These are phyloP conservation scores for Raphanus hybrid DNA, from an alignment of 441 rosid species.

Conservation along the genomic window DNA sequence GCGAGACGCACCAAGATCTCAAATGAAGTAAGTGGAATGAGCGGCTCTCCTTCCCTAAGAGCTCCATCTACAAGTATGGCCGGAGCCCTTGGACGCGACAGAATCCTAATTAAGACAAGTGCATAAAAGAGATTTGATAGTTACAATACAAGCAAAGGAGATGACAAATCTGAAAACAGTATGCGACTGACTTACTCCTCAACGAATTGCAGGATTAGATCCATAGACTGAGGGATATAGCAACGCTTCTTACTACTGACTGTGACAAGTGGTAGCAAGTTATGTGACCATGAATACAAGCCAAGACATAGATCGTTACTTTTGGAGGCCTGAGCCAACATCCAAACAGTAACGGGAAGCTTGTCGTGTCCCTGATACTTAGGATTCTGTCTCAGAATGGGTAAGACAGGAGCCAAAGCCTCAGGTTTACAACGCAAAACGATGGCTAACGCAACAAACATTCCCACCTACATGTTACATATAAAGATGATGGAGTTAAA, in stretches of 20 bases:
- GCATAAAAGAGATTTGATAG: background rate
- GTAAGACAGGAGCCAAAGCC: background rate
- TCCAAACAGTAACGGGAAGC: too few relatives aligned
- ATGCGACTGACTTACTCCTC: background rate
- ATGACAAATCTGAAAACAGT: too few relatives aligned
- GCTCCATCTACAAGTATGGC: background rate
- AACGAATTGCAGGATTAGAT: background rate
- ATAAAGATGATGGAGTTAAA: too few relatives aligned
- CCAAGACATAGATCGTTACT: background rate
- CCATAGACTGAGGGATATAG: background rate
- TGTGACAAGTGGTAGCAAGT: background rate
- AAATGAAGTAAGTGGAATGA: background rate
- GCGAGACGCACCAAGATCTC: background rate
- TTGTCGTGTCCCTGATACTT: background rate
- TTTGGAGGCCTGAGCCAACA: background rate
- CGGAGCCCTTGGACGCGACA: background rate
- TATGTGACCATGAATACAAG: background rate
- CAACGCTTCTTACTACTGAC: background rate
- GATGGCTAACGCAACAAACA: too few relatives aligned
- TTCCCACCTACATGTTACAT: too few relatives aligned
- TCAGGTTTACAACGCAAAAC: background rate
- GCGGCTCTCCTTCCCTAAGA: background rate
- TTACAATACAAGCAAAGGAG: too few relatives aligned
- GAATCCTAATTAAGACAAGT: background rate
- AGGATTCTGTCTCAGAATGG: background rate